Conservation (phyloP, 2,329 filamentous ascomycete genomes). For the Alternaria infectoria region DNA sequence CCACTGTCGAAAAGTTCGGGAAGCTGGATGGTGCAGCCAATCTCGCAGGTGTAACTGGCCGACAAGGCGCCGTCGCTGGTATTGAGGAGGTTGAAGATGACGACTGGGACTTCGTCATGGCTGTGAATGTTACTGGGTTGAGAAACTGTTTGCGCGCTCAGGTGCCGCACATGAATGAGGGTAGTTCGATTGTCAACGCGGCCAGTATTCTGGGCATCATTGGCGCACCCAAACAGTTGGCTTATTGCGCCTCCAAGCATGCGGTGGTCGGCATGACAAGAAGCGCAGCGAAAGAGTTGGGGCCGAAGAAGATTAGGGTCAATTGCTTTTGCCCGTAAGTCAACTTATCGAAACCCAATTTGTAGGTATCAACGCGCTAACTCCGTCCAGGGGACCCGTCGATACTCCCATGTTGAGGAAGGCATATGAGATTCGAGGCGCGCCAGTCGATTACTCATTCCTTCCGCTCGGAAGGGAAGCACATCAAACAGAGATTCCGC, state of each 20-base stretch:
- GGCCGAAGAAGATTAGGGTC: conserved; percentile 41
- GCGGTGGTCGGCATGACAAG: conserved; percentile 51
- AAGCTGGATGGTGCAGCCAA: conserved; percentile 51
- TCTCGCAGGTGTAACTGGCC: conserved; percentile 54
- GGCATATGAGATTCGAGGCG: conserved; percentile 23
- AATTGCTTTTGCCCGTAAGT: conserved; percentile 48
- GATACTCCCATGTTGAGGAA: conserved; percentile 46
- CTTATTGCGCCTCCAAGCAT: conserved; percentile 51
- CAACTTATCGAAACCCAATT: not conserved
- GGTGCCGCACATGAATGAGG: conserved; percentile 49
- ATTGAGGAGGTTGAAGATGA: conserved; percentile 44
- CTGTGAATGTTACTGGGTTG: conserved; percentile 48
- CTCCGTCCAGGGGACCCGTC: conserved; percentile 28
- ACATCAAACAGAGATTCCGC: conserved; percentile 48
- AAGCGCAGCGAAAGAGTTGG: conserved; percentile 49
- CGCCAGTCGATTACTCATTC: conserved; percentile 25
- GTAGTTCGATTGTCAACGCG: conserved; percentile 52
- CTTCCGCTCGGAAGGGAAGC: conserved; percentile 34
- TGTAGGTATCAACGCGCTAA: not conserved
- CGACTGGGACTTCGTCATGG: conserved; percentile 50
- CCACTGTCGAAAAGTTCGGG: conserved; percentile 56
- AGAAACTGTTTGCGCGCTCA: conserved; percentile 50
- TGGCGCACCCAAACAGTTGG: conserved; percentile 46
- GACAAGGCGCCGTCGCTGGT: conserved; percentile 23
- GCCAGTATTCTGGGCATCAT: conserved; percentile 60